phyloP scores from a whole-genome alignment of 2,329 filamentous ascomycete genomes.

The Diaporthe nobilis region DNA sequence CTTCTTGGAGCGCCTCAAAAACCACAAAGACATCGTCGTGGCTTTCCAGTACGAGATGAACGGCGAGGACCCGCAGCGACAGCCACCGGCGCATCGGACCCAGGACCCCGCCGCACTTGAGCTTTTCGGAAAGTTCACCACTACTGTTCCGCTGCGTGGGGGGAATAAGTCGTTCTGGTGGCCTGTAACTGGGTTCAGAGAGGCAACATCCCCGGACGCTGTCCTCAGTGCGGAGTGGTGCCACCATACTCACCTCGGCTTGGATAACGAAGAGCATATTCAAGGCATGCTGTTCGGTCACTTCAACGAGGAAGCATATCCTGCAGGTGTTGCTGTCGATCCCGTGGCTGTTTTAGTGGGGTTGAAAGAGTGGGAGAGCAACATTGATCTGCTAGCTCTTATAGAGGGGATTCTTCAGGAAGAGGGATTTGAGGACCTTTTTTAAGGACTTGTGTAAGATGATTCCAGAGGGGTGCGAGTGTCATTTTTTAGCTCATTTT shows the following conservation, averaged over 20 bases:
- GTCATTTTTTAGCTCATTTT: neutral
- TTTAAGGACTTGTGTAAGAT: too few species aligned
- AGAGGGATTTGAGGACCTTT: neutral
- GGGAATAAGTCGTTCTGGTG: neutral
- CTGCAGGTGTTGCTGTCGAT: neutral
- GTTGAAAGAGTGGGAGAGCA: neutral
- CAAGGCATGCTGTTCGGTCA: neutral
- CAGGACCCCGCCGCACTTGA: neutral
- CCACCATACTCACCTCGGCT: neutral
- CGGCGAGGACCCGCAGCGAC: neutral
- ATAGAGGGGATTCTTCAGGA: neutral
- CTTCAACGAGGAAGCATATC: neutral
- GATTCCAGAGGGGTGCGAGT: too few species aligned
- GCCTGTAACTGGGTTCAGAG: neutral
- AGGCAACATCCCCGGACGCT: neutral
- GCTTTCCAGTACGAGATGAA: slow-evolving; percentile 23
- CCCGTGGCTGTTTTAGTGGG: slow-evolving; percentile 2
- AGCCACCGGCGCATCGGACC: neutral
- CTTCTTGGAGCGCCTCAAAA: neutral
- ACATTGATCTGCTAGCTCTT: neutral
- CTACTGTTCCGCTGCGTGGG: neutral
- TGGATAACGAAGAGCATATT: neutral
- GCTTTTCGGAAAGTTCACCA: neutral
- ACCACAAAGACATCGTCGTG: neutral
- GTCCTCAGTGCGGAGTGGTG: neutral